phyloP scores from a whole-genome alignment of 163 green algal species.

The Scenedesmus sp. region DNA sequence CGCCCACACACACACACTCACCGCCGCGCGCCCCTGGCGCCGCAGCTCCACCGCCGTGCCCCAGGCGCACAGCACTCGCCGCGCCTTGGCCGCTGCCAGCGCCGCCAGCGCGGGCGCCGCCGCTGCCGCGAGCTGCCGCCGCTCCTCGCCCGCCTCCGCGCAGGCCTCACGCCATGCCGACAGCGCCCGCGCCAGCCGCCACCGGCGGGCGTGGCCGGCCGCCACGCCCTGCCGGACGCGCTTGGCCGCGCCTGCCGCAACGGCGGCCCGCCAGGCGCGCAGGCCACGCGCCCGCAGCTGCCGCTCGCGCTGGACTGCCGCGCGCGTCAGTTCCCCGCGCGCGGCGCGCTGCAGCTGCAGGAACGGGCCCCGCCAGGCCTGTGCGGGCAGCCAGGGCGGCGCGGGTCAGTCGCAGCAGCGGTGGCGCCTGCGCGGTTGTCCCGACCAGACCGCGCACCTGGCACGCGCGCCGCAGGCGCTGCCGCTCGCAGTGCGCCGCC shows the following conservation, averaged over 20 bases:
- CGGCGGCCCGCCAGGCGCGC: not conserved
- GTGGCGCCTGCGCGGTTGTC: no score
- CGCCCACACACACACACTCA: not conserved
- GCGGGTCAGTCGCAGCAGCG: not conserved
- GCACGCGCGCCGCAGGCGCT: not conserved
- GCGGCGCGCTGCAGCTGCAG: conserved; percentile 17
- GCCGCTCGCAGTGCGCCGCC: not conserved
- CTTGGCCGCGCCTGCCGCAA: not conserved
- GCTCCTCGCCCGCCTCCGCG: not conserved
- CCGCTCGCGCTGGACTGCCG: not conserved
- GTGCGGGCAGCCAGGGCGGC: not conserved
- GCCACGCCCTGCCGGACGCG: not conserved
- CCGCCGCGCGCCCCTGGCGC: not conserved
- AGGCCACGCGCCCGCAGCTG: not conserved
- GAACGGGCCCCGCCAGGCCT: conserved; percentile 34
- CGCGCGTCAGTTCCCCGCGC: not conserved
- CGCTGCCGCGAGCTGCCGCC: conserved; percentile 19
- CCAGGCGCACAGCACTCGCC: not conserved
- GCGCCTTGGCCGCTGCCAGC: not conserved
- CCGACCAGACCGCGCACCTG: not conserved
- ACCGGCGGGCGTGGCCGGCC: not conserved
- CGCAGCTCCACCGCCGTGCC: not conserved
- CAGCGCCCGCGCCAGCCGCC: not conserved
- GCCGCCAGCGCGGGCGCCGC: conserved; percentile 2
- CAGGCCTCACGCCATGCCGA: not conserved